Evolutionary conservation across 345 rosid species (phyloP), one percentile per base, ranked within the genome.

Genomic region (Moricandia arvensis): DNA sequence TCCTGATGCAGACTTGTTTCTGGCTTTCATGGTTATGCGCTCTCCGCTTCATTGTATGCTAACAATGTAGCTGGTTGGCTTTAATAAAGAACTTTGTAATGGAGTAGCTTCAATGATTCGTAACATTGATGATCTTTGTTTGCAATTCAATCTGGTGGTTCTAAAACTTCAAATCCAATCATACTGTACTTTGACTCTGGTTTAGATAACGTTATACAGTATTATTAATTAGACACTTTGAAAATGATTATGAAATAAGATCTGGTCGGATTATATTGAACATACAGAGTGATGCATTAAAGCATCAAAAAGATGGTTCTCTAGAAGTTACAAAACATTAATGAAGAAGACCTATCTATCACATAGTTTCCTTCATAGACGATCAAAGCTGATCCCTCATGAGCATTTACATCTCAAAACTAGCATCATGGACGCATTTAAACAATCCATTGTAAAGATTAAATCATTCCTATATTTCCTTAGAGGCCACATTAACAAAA

Each of bases 1-100:
- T 47, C 74, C 71, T 79, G 71, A 79, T 68, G 34, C 74, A 61
- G 73, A 3, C 62, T 69, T 47, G 66, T 55, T 55, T 74, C 51
- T 30, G 30, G 18, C 29, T 30, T 38, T 68, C 59, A 16, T 57
- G 43, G 15, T 38, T 34, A 61, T 18, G 11, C 58, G 6, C 35
- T 63, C 71, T 77, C 29, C 45, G 62, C 68, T 64, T 57, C 71
- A 57, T 71, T 64, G 54, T 77, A 77, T 31, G 29, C 62, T 71
- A 43, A 43, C 29, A 66, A 77, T 66, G 55, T 61, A 34, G 45
- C 62, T 47, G 27, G 61, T 64, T 71, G 27, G 29, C 65, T 43
- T 55, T 38, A 17, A 69, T 31, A 31, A 43, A 21, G 65, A n/a
- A 69, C 55, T 26, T 38, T 68, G 6, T 58, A 17, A 49, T 16